Percentiles rank a stretch among this genome's conserved stretches.
phyloP scores from a whole-genome alignment of 108 stramenopile species.

The Nitzschia palea region DNA sequence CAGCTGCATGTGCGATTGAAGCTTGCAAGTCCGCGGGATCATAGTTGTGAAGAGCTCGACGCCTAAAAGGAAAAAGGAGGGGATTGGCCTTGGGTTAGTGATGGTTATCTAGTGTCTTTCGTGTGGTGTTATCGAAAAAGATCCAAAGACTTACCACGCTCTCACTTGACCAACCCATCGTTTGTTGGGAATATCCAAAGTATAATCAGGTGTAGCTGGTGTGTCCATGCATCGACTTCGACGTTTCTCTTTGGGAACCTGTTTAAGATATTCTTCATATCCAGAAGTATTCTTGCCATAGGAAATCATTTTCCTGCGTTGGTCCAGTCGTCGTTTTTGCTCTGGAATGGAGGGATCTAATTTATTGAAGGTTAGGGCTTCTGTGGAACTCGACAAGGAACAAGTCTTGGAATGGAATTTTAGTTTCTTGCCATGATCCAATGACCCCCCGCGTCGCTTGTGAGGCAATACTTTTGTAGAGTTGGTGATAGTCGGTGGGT shows the following conservation, averaged over 20 bases:
- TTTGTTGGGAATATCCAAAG: slow-evolving; percentile 67
- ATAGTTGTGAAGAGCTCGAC: slow-evolving; percentile 72
- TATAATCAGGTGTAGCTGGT: slow-evolving; percentile 78
- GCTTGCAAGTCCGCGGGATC: slow-evolving; percentile 67
- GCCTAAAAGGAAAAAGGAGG: slow-evolving; percentile 29
- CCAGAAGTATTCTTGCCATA: slow-evolving; percentile 85
- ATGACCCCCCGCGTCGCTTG: background rate
- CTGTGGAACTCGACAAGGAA: background rate
- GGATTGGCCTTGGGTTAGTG: background rate
- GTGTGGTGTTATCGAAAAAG: too few species aligned
- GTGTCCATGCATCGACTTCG: slow-evolving; percentile 55
- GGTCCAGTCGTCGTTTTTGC: slow-evolving; percentile 59
- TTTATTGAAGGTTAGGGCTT: slow-evolving; percentile 37
- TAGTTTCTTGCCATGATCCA: slow-evolving; percentile 8
- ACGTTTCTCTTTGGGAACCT: slow-evolving; percentile 66
- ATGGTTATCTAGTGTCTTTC: too few species aligned
- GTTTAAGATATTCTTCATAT: slow-evolving; percentile 65
- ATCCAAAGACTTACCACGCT: slow-evolving; percentile 81
- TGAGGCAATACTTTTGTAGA: background rate
- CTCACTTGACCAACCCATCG: slow-evolving; percentile 75
- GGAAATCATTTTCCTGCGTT: slow-evolving; percentile 61
- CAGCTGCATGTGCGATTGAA: slow-evolving; percentile 11
- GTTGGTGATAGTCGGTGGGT: too few species aligned
- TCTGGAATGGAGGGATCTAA: slow-evolving; percentile 58
- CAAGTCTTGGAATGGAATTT: slow-evolving; percentile 34